Evolutionary conservation across 805 yeast species (phyloP).

Genomic region (Starmerella cellae): DNA sequence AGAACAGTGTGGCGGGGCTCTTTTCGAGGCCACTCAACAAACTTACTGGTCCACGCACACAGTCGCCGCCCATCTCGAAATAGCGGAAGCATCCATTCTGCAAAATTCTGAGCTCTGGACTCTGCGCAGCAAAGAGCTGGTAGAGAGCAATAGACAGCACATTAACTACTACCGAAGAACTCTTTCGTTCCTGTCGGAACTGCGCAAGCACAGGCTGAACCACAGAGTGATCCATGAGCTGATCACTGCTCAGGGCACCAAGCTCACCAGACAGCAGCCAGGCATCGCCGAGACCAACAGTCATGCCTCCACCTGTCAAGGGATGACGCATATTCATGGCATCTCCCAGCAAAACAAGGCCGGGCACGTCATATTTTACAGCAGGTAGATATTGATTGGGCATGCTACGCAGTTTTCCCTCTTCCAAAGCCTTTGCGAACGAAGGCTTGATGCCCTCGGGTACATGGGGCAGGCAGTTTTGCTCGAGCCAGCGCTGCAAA

Average conservation of each 20-base stretch:
- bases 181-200: conserved; percentile 70
- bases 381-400: conserved; percentile 90
- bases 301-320: conserved; percentile 98
- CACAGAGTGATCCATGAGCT: conserved; percentile 41
- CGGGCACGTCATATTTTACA: conserved; percentile 49
- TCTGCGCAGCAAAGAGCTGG: conserved; percentile 79
- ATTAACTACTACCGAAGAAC: conserved; percentile 70
- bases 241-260: conserved; percentile 38
- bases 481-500: conserved; percentile 44
- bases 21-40: conserved; percentile 74
- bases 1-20: conserved; percentile 56
- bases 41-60: conserved; percentile 65
- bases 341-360: conserved; percentile 78
- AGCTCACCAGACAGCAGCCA: conserved; percentile 52
- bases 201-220: conserved; percentile 45
- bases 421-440: conserved; percentile 49
- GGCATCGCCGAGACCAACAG: conserved; percentile 86
- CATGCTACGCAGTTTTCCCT: conserved; percentile 61
- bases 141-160: conserved; percentile 83
- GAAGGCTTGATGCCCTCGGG: conserved; percentile 57
- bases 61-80: conserved; percentile 71
- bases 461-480: conserved; percentile 50
- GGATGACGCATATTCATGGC: conserved; percentile 97
- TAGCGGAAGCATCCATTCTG: conserved; percentile 84
- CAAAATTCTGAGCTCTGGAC: conserved; percentile 46